Evolutionary conservation across 352 stramenopile genomes (phyloP).

Genomic region (Phytophthora ramorum): DNA sequence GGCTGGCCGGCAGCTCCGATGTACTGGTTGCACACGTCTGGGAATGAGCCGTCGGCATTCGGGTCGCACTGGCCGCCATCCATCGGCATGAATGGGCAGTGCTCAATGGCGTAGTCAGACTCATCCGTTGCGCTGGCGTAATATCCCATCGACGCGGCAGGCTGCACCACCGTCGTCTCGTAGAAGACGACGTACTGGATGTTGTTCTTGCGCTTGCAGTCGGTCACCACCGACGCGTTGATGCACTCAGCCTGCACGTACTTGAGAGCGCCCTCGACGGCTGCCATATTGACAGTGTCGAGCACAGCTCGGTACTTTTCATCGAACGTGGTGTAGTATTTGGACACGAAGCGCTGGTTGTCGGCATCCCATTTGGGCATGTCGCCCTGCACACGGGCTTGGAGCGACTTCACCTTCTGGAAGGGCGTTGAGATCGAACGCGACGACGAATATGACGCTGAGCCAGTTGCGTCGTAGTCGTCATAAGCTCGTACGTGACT

Average conservation of each 20-base stretch:
- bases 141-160: conserved; percentile 43
- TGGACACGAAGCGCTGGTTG: conserved; percentile 42
- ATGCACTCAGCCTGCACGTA: conserved; percentile 74
- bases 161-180: conserved; percentile 62
- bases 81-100: conserved; percentile 65
- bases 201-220: conserved; percentile 65
- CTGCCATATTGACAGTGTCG: conserved; percentile 62
- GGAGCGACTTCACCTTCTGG: conserved; percentile 49
- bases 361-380: conserved; percentile 46
- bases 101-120: conserved; percentile 45
- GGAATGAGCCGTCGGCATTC: conserved; percentile 44
- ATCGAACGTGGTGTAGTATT: conserved; percentile 51
- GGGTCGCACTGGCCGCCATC: conserved; percentile 63
- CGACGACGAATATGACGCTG: conserved; percentile 1
- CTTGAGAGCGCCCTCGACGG: conserved; percentile 64
- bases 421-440: conserved; percentile 23
- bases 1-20: conserved; percentile 46
- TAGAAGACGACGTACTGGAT: conserved; percentile 73
- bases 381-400: conserved; percentile 62
- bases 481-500: not conserved
- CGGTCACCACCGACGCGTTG: conserved; percentile 42
- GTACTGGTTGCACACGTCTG: conserved; percentile 62
- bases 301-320: conserved; percentile 49
- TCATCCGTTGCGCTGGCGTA: conserved; percentile 46
- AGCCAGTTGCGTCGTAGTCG: not conserved